phyloP scores from a whole-genome alignment of 129 eudicot genomes.

The Cynara cardunculus region DNA sequence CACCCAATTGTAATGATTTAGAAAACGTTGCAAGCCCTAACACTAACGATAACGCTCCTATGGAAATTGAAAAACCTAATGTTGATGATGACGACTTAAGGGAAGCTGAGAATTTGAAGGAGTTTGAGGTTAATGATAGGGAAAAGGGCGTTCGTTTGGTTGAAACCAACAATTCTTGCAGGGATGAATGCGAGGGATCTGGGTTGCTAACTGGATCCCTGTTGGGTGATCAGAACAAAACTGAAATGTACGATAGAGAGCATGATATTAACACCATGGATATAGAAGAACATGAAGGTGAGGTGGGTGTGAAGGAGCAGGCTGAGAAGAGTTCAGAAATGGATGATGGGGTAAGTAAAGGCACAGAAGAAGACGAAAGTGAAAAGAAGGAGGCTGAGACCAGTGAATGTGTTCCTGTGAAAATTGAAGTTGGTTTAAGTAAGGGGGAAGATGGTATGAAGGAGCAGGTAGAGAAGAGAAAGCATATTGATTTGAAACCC shows the following conservation, averaged over 20 bases:
- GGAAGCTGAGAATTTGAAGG: slow-evolving; percentile 16
- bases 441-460: background rate
- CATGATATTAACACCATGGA: slow-evolving; percentile 8
- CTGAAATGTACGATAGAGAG: slow-evolving; percentile 12
- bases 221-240: slow-evolving; percentile 8
- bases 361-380: background rate
- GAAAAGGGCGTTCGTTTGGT: slow-evolving; percentile 7
- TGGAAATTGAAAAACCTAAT: slow-evolving; percentile 31
- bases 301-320: slow-evolving; percentile 32
- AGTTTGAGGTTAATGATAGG: slow-evolving; percentile 13
- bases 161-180: slow-evolving; percentile 7
- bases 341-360: background rate
- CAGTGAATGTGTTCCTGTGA: background rate
- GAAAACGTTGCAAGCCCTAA: slow-evolving; percentile 11
- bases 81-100: background rate
- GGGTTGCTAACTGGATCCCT: background rate
- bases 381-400: background rate
- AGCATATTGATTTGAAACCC: background rate
- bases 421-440: background rate
- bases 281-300: slow-evolving; percentile 11
- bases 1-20: slow-evolving; percentile 14
- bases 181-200: slow-evolving; percentile 13
- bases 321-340: background rate
- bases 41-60: background rate
- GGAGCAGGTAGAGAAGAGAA: background rate